A percentile compares a stretch with the other conserved stretches of the same genome.
Conservation (phyloP, 768 basidiomycete genomes). For the Mycena capillaripes region DNA sequence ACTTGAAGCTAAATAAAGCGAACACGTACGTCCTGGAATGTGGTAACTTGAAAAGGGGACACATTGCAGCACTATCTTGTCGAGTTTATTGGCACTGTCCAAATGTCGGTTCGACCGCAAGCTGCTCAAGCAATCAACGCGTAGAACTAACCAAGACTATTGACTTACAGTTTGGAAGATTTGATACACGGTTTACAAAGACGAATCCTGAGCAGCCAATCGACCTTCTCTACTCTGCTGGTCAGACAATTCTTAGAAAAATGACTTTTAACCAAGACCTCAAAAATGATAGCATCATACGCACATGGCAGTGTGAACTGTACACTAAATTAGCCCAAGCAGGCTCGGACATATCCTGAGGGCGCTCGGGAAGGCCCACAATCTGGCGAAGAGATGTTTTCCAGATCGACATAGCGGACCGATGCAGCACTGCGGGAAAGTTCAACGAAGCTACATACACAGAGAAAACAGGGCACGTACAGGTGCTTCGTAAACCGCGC, state of each 20-base stretch:
- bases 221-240: slow-evolving; percentile 38
- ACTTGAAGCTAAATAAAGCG: not conserved
- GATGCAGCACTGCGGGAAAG: slow-evolving; percentile 20
- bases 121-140: slow-evolving; percentile 6
- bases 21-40: slow-evolving; percentile 7
- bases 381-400: slow-evolving; percentile 41
- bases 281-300: not conserved
- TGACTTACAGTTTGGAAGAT: slow-evolving; percentile 12
- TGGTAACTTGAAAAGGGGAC: slow-evolving; percentile 39
- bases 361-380: slow-evolving; percentile 42
- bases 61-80: slow-evolving; percentile 39
- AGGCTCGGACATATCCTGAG: slow-evolving; percentile 44
- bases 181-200: slow-evolving; percentile 45
- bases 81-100: slow-evolving; percentile 25
- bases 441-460: not conserved
- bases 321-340: slow-evolving; percentile 48
- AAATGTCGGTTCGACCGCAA: slow-evolving; percentile 30
- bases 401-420: slow-evolving; percentile 42
- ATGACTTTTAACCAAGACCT: not conserved
- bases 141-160: no score
- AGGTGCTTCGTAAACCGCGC: slow-evolving; percentile 44
- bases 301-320: slow-evolving; percentile 46
- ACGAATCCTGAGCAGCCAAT: slow-evolving; percentile 44
- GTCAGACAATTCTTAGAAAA: slow-evolving; percentile 41
- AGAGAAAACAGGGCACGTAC: slow-evolving; percentile 6